Conservation (phyloP, 139 green algal genomes). For the Chlorella sp. region DNA sequence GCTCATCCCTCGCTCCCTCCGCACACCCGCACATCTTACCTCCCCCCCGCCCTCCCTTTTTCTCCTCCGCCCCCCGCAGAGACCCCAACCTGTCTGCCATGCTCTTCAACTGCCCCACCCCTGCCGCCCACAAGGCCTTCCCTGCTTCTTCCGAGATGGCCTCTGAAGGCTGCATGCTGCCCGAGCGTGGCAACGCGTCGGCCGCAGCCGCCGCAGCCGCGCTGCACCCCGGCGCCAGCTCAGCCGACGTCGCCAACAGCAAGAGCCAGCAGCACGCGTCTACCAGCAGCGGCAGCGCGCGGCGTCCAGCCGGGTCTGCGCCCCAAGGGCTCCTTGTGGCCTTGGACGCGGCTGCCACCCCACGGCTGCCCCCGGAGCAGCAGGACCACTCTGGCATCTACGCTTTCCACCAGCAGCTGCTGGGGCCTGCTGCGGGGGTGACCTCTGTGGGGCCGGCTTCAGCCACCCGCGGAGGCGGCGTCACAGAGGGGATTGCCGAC, state of each 20-base stretch:
- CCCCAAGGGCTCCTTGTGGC: neutral
- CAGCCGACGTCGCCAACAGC: too few species aligned
- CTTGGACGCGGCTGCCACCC: neutral
- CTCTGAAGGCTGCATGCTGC: constrained; percentile 10
- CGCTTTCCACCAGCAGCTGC: too few species aligned
- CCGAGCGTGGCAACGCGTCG: neutral
- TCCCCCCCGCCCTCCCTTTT: neutral
- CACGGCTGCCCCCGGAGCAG: neutral
- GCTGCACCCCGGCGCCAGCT: neutral
- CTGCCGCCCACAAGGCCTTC: neutral
- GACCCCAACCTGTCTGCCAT: neutral
- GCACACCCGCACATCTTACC: too few species aligned
- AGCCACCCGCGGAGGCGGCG: neutral
- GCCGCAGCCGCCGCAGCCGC: neutral
- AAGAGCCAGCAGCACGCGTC: neutral
- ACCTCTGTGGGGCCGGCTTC: neutral
- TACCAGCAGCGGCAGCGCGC: neutral
- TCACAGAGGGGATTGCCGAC: neutral
- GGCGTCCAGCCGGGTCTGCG: neutral
- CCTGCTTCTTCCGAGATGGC: neutral
- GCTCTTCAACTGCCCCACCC: neutral
- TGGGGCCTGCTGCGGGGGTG: neutral
- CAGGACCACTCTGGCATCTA: too few species aligned
- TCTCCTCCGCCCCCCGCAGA: neutral
- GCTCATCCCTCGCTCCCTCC: neutral